phyloP scores from a whole-genome alignment of 495 filamentous ascomycete genomes.

The Amniculicola lignicola region DNA sequence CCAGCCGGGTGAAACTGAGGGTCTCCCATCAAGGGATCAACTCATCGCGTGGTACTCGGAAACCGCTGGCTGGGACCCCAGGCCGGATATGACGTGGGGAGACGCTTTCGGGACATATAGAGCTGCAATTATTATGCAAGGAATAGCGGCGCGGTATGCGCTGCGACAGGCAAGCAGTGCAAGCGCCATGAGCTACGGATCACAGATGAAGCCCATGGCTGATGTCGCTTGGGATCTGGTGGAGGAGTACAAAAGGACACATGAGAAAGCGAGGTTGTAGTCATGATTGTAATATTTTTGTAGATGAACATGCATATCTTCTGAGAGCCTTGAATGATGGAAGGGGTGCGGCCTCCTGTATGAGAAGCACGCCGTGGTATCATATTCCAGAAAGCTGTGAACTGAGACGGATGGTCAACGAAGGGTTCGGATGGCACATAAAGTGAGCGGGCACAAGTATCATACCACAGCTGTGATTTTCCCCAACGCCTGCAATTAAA shows the following conservation, averaged over 20 bases:
- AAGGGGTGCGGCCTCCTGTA: too few species aligned
- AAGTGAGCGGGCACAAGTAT: too few species aligned
- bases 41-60: slow-evolving; percentile 75
- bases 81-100: slow-evolving; percentile 55
- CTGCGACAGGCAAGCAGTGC: slow-evolving; percentile 85
- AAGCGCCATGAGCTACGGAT: slow-evolving; percentile 68
- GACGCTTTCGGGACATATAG: slow-evolving; percentile 48
- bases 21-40: slow-evolving; percentile 70
- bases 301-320: too few species aligned
- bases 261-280: slow-evolving; percentile 53
- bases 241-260: slow-evolving; percentile 46
- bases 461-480: too few species aligned
- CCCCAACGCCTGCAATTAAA: too few species aligned
- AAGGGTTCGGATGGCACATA: too few species aligned
- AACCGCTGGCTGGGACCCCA: slow-evolving; percentile 65
- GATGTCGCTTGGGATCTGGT: slow-evolving; percentile 72
- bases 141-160: slow-evolving; percentile 84
- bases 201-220: slow-evolving; percentile 62
- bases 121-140: slow-evolving; percentile 83
- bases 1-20: slow-evolving; percentile 57
- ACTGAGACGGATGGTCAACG: too few species aligned
- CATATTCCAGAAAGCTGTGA: too few species aligned
- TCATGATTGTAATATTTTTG: too few species aligned
- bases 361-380: too few species aligned
- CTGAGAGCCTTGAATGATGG: too few species aligned